Evolutionary conservation across 495 filamentous ascomycete species (phyloP), one percentile per base, ranked within the genome.

Genomic region (Xylaria cubensis): DNA sequence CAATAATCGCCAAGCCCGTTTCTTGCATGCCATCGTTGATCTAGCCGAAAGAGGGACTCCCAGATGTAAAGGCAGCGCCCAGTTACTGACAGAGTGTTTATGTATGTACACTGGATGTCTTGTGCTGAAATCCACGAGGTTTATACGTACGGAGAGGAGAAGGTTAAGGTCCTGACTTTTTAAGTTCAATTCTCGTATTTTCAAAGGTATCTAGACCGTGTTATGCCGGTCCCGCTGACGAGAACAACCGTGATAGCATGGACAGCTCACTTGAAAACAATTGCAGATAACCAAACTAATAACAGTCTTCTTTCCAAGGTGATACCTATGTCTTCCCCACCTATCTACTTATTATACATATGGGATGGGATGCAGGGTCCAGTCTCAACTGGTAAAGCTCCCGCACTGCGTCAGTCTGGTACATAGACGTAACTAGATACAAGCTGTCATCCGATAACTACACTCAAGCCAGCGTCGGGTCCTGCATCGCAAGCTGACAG

Each of bases 11-110:
- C 53, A 32, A 56, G 26, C 26, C 24, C 53, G 26, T 32, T 32
- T 79, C 77, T 76, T 78, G 74, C 76, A 78, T 78, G 72, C 70
- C 53, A 58, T 58, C 13, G 6, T 2, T 58, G 53, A 29, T 58
- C 53, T 58, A 29, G 53, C 53, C 29, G 53, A 51, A 50, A 51
- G 48, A 51, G 48, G 48, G 48, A 51, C 48, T 51, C 48, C 7
- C 10, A 51, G 48, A 51, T 51, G 46, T 19, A 48, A 48, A 48
- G 46, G 46, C 44, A 46, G 44, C 44, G 17, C 44, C 44, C 44
- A 13, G 8, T n/a, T 29, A 19, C 24, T 51, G 9, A 7, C n/a
- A 8, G 7, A 51, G 48, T 24, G 48, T 29, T 2, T 29, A 2
- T 29, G 26, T 29, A 2, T 29, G 26, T 29, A 29, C 26, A 29